Evolutionary conservation across 306 rosid genomes (phyloP).

Genomic region (Trifolium dubium): DNA sequence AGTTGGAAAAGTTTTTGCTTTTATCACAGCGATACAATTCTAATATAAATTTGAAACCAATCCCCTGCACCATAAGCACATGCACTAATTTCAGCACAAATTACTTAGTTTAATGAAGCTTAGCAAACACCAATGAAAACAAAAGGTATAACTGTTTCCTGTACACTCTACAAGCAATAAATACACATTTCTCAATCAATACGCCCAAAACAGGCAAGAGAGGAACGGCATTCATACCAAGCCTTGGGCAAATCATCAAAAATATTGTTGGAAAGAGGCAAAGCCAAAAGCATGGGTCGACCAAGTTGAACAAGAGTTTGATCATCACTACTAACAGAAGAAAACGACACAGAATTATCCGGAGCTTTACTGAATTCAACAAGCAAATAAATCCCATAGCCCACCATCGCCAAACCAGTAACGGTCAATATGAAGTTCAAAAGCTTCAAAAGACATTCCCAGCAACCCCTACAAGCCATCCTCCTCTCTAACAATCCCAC

Average conservation of each 20-base stretch:
- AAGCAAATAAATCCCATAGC: slow-evolving; percentile 91
- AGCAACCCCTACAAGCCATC: slow-evolving; percentile 95
- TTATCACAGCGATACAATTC: neutral
- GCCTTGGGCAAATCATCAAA: slow-evolving; percentile 74
- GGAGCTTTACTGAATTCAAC: slow-evolving; percentile 59
- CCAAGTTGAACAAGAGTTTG: slow-evolving; percentile 65
- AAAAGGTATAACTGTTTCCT: neutral
- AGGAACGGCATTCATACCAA: slow-evolving; percentile 67
- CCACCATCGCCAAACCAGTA: slow-evolving; percentile 90
- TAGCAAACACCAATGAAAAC: slow-evolving; percentile 9
- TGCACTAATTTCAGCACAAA: neutral
- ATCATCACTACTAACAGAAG: slow-evolving; percentile 51
- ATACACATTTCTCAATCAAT: slow-evolving; percentile 1
- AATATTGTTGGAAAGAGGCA: slow-evolving; percentile 58
- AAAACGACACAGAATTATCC: slow-evolving; percentile 20
- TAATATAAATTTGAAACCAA: neutral
- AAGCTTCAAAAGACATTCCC: slow-evolving; percentile 87
- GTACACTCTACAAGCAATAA: slow-evolving; percentile 12
- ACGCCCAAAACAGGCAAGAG: neutral
- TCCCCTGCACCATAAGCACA: neutral
- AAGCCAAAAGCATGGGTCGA: slow-evolving; percentile 82
- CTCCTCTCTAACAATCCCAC: slow-evolving; percentile 46
- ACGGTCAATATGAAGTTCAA: slow-evolving; percentile 82
- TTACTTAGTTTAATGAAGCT: slow-evolving; percentile 5
- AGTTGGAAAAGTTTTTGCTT: neutral